Evolutionary conservation across 164 flowering plant genomes (phyloP).

Genomic region (Liriodendron chinense): DNA sequence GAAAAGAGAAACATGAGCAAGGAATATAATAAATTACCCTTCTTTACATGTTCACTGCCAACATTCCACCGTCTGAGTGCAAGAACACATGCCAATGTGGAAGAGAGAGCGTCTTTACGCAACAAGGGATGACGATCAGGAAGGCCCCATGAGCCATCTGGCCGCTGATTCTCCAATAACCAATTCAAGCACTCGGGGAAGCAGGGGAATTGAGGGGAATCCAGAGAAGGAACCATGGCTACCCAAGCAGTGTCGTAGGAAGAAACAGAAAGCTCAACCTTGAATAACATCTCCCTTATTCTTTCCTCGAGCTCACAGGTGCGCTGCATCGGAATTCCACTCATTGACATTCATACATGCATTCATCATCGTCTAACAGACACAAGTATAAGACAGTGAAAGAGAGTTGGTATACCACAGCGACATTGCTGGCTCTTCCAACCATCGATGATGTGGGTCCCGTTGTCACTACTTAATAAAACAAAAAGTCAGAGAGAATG

Average conservation of each 20-base stretch:
- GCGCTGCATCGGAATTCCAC: neutral
- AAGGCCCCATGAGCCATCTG: slow-evolving; percentile 86
- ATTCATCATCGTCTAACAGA: neutral
- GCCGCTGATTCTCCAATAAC: slow-evolving; percentile 70
- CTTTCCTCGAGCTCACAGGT: slow-evolving; percentile 36
- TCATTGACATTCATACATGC: neutral
- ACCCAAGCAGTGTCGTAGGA: slow-evolving; percentile 98
- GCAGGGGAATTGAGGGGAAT: slow-evolving; percentile 41
- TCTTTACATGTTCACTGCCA: slow-evolving; percentile 62
- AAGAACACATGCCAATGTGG: slow-evolving; percentile 77
- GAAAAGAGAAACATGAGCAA: neutral
- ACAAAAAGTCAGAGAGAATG: too few relatives aligned
- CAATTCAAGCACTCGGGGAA: slow-evolving; percentile 73
- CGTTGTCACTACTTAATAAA: neutral
- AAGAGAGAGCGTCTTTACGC: slow-evolving; percentile 57
- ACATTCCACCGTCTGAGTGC: slow-evolving; percentile 74
- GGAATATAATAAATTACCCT: slow-evolving; percentile 33
- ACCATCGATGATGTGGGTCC: neutral
- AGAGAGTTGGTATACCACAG: neutral
- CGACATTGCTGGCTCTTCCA: neutral
- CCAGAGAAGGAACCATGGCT: slow-evolving; percentile 82
- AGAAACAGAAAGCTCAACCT: slow-evolving; percentile 67
- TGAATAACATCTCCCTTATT: slow-evolving; percentile 52
- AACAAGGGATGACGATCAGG: slow-evolving; percentile 38
- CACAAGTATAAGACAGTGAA: neutral